These are phyloP conservation scores for Mastigamoeba balamuthi DNA, from an alignment of 78 protist genomes.

Conservation along the genomic window DNA sequence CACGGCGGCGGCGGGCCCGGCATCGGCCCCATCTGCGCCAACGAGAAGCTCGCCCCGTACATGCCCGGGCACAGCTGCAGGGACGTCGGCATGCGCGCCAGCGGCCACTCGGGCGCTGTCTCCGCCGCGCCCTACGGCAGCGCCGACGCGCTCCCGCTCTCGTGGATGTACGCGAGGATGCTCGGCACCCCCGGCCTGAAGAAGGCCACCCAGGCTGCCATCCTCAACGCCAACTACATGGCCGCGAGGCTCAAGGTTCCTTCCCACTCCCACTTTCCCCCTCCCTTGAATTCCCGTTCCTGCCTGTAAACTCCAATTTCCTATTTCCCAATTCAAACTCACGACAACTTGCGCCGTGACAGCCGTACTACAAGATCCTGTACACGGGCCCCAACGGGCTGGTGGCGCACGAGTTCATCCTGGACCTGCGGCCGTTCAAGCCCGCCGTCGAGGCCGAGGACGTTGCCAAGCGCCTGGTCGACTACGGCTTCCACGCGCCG, in stretches of 20 bases:
- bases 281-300: too few relatives aligned
- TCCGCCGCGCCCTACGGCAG: constrained; percentile 87
- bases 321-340: too few relatives aligned
- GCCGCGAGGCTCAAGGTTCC: constrained; percentile 68
- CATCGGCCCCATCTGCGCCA: constrained; percentile 94
- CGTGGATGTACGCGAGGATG: constrained; percentile 78
- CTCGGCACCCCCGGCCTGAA: constrained; percentile 80
- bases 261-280: too few relatives aligned
- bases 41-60: constrained; percentile 67
- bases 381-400: constrained; percentile 62
- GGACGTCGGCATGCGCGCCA: neutral
- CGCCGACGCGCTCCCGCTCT: constrained; percentile 82
- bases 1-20: constrained; percentile 99
- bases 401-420: constrained; percentile 91
- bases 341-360: too few relatives aligned
- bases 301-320: too few relatives aligned
- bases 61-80: constrained; percentile 56
- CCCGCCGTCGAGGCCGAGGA: constrained; percentile 85
- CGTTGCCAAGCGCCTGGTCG: constrained; percentile 94
- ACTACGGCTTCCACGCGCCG: constrained; percentile 82
- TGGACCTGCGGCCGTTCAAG: constrained; percentile 77
- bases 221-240: constrained; percentile 96
- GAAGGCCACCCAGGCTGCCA: constrained; percentile 75
- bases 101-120: constrained; percentile 65
- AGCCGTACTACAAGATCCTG: constrained; percentile 65